Base-by-base conservation (phyloP, 2,329 filamentous ascomycete genomes). In the Penicillium palitans region DNA sequence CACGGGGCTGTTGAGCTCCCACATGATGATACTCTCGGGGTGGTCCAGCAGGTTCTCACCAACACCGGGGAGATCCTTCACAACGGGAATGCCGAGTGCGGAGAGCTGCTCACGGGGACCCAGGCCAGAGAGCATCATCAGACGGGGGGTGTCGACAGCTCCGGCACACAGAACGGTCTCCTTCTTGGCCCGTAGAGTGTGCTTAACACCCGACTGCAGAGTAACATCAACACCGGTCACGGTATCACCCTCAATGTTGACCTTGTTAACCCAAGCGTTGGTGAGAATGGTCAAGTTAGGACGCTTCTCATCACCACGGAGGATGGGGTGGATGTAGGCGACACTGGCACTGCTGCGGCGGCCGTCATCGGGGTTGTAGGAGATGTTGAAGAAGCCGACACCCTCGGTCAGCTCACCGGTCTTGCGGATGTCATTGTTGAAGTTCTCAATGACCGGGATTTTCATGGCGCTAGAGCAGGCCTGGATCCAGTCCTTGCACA, bases 311-410 rank as follows among this genome's bases (percentile, higher is more conserved):
- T 92, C 88, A 41, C 90, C 91, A 41, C 89, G 86, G 52, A 96
- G 84, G 70, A 96, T 92, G 37, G 92, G 92, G 77, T 96, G 92
- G 70, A 96, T 93, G 78, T 96, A 96, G 19, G 92, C 92, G 24
- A 96, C 91, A 58, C 89, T 92, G 59, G 92, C 91, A 72, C 89
- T 93, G 79, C 89, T 93, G 62, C 92, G 87, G 68, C 86, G 85
- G 70, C 91, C 90, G 69, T 91, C 88, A 70, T 96, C 91, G 3
- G 92, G 92, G 79, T 96, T 96, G 80, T 96, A 96, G 39, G 90
- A 88, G 66, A 96, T 87, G 64, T 89, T 92, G 82, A 96, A 93
- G 83, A 96, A 96, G 56, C 92, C 92, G 29, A 95, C 90, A 49
- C 89, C 89, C 68, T 89, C 81, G 64, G 86, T 87, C 64, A 96